Percentiles rank a stretch among this genome's conserved stretches.
Conservation (phyloP, 2,329 filamentous ascomycete species). For the Colletotrichum sublineola region DNA sequence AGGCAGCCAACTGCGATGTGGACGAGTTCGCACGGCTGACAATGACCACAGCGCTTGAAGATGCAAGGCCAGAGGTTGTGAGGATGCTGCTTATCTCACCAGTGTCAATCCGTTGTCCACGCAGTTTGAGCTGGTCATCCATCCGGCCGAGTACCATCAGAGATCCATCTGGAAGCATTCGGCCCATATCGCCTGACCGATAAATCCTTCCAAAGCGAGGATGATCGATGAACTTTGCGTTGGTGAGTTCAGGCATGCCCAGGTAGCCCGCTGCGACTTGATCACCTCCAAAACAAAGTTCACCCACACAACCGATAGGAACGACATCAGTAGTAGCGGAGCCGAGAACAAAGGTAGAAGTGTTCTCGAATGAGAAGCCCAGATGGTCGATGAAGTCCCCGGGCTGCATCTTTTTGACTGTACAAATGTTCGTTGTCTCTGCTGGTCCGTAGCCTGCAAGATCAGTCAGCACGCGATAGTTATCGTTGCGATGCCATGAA, state of each 20-base stretch:
- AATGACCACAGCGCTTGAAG: conserved; percentile 75
- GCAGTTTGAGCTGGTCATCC: conserved; percentile 85
- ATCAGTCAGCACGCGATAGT: background rate
- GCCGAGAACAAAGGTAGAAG: conserved; percentile 76
- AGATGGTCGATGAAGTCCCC: conserved; percentile 79
- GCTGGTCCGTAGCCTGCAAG: conserved; percentile 79
- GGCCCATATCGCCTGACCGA: conserved; percentile 84
- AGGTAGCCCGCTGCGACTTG: conserved; percentile 85
- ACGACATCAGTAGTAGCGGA: conserved; percentile 63
- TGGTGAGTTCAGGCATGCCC: conserved; percentile 72
- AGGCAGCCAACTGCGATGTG: conserved; percentile 72
- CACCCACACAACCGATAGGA: conserved; percentile 80
- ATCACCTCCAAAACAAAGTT: conserved; percentile 88
- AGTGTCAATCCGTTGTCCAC: conserved; percentile 84
- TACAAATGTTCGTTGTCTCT: conserved; percentile 91
- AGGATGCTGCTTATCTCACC: conserved; percentile 78
- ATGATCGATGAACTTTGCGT: conserved; percentile 77
- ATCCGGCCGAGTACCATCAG: conserved; percentile 79
- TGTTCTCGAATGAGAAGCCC: conserved; percentile 81
- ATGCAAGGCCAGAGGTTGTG: conserved; percentile 63
- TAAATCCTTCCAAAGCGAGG: conserved; percentile 80
- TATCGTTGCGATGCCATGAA: background rate
- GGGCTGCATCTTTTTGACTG: conserved; percentile 72
- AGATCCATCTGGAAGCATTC: conserved; percentile 82
- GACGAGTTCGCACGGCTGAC: conserved; percentile 56